Percentiles rank a stretch among this genome's conserved stretches.
phyloP scores from a whole-genome alignment of 441 rosid species.

The Dalechampia spathulata region DNA sequence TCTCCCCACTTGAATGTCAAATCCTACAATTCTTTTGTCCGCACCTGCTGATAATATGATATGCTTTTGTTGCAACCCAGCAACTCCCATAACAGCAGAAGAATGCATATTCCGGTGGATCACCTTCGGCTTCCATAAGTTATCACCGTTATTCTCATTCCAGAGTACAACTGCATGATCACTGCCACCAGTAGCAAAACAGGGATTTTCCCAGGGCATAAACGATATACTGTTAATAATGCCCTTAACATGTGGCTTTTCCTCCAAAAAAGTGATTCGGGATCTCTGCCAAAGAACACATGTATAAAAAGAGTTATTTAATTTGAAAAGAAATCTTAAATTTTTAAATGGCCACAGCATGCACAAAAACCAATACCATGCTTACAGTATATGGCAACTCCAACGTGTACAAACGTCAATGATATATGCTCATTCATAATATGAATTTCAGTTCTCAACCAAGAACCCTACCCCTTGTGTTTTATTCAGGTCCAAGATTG shows the following conservation, averaged over 20 bases:
- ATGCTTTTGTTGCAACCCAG: slow-evolving; percentile 76
- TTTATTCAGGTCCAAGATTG: slow-evolving; percentile 59
- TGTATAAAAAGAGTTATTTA: background rate
- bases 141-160: slow-evolving; percentile 55
- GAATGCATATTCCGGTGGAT: slow-evolving; percentile 76
- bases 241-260: slow-evolving; percentile 84
- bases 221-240: slow-evolving; percentile 68
- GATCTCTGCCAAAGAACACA: slow-evolving; percentile 43
- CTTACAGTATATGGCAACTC: background rate
- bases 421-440: slow-evolving; percentile 1
- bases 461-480: slow-evolving; percentile 48
- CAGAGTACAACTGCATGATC: slow-evolving; percentile 85
- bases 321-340: too few relatives aligned
- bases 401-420: background rate
- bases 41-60: slow-evolving; percentile 76
- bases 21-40: slow-evolving; percentile 75
- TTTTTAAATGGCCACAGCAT: background rate
- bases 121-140: slow-evolving; percentile 64
- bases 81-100: slow-evolving; percentile 94
- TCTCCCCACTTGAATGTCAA: slow-evolving; percentile 60
- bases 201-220: slow-evolving; percentile 73
- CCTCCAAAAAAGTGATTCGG: slow-evolving; percentile 56
- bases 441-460: background rate
- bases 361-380: background rate
- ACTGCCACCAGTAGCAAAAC: slow-evolving; percentile 82